Evolutionary conservation across 1,284 basidiomycete species (phyloP).

Genomic region (Lentinus polychrous): DNA sequence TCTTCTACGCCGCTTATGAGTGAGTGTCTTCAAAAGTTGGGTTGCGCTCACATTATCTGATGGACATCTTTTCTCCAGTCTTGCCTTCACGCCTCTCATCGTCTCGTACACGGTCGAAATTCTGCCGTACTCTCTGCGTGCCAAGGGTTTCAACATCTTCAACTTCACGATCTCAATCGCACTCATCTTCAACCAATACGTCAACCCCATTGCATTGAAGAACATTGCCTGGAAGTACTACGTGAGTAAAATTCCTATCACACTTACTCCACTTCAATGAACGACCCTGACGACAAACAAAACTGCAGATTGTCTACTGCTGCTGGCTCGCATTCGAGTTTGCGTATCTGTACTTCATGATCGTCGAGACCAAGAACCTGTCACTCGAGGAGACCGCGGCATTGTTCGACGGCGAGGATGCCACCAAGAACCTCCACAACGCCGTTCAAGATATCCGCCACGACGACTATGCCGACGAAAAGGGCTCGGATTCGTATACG

Average conservation of each 20-base stretch:
- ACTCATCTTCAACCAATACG: conserved; percentile 74
- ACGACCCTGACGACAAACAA: background rate
- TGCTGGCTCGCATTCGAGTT: conserved; percentile 60
- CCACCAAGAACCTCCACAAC: conserved; percentile 19
- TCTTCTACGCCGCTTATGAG: conserved; percentile 68
- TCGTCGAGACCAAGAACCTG: conserved; percentile 67
- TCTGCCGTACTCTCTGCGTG: conserved; percentile 61
- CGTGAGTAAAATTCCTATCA: conserved; percentile 16
- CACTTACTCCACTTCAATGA: background rate
- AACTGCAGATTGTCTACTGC: conserved; percentile 52
- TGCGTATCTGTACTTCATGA: conserved; percentile 56
- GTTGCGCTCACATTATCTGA: conserved; percentile 3
- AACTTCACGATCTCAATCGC: conserved; percentile 59
- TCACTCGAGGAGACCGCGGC: conserved; percentile 71
- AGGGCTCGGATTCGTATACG: conserved; percentile 25
- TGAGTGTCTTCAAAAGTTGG: conserved; percentile 23
- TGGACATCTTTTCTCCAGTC: conserved; percentile 27
- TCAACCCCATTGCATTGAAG: conserved; percentile 65
- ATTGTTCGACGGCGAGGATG: conserved; percentile 64
- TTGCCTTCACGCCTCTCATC: conserved; percentile 69
- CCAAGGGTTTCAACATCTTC: conserved; percentile 72
- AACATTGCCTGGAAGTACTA: conserved; percentile 55
- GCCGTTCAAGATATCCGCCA: conserved; percentile 22
- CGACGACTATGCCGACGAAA: conserved; percentile 27
- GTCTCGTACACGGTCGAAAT: conserved; percentile 72